These are phyloP conservation scores for Penicillium vulpinum DNA, from an alignment of 2,329 filamentous ascomycete species.

Conservation along the genomic window DNA sequence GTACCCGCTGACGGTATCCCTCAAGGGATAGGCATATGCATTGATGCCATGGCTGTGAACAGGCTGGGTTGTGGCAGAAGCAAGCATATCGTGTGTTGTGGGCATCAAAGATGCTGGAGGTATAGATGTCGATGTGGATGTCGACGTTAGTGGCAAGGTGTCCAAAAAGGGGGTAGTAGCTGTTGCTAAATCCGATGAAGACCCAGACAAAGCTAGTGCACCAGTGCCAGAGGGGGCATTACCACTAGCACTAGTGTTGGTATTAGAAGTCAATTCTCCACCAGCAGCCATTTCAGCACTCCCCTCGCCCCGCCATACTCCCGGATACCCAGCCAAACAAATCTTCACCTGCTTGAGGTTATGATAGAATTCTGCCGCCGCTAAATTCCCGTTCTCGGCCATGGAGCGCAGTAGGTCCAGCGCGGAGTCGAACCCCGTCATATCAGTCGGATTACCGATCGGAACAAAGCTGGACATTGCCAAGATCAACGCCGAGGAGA, in stretches of 20 bases:
- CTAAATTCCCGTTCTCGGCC: slow-evolving; percentile 39
- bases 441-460: slow-evolving; percentile 33
- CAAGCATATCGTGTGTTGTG: slow-evolving; percentile 8
- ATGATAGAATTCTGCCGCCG: slow-evolving; percentile 36
- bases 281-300: not conserved
- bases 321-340: slow-evolving; percentile 30
- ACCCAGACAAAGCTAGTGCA: not conserved
- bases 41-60: not conserved
- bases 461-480: slow-evolving; percentile 40
- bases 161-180: not conserved
- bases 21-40: slow-evolving; percentile 11
- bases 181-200: not conserved
- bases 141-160: not conserved
- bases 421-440: slow-evolving; percentile 34
- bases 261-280: not conserved
- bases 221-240: not conserved
- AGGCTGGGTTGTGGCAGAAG: slow-evolving; percentile 2
- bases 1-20: slow-evolving; percentile 33
- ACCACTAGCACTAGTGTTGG: not conserved
- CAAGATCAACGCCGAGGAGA: slow-evolving; percentile 40
- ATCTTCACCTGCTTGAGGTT: slow-evolving; percentile 36
- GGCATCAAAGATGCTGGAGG: not conserved
- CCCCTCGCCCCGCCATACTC: not conserved
- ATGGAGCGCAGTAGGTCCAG: slow-evolving; percentile 35
- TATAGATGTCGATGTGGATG: slow-evolving; percentile 6